These are phyloP conservation scores for Hypoxylon sp. DNA, from an alignment of 2,329 filamentous ascomycete genomes.

Conservation along the genomic window DNA sequence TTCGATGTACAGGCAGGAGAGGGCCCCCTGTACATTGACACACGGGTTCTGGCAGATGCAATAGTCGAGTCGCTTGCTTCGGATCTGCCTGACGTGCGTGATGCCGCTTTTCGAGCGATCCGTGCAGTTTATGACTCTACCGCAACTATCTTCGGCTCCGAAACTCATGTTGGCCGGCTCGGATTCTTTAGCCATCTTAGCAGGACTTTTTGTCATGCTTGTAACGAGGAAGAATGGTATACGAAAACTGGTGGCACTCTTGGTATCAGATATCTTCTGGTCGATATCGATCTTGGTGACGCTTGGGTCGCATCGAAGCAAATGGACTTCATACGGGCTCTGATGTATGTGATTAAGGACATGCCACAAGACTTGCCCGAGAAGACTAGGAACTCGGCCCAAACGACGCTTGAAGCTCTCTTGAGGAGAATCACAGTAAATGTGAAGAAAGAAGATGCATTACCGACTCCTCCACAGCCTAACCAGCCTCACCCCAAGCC, in stretches of 20 bases:
- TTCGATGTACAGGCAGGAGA: conserved; percentile 92
- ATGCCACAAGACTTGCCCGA: conserved; percentile 95
- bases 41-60: conserved; percentile 87
- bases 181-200: conserved; percentile 88
- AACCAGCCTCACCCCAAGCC: conserved; percentile 64
- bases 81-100: conserved; percentile 83
- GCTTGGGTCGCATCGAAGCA: conserved; percentile 86
- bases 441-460: conserved; percentile 83
- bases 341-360: conserved; percentile 98
- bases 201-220: conserved; percentile 91
- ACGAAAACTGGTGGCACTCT: conserved; percentile 93
- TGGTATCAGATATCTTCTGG: conserved; percentile 90
- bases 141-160: conserved; percentile 82
- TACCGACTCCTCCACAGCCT: conserved; percentile 56
- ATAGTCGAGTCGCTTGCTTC: conserved; percentile 92
- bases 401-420: conserved; percentile 85
- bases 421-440: conserved; percentile 84
- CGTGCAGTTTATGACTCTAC: conserved; percentile 83
- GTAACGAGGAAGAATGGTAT: conserved; percentile 98
- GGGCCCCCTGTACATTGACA: conserved; percentile 88
- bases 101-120: conserved; percentile 85
- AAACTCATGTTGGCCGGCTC: conserved; percentile 79
- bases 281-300: conserved; percentile 86
- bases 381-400: conserved; percentile 85
- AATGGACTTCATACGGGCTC: conserved; percentile 87